A percentile compares a stretch with the other conserved stretches of the same genome.
Evolutionary conservation across 140 eudicot genomes (phyloP).

Genomic region (Senecio squalidus): DNA sequence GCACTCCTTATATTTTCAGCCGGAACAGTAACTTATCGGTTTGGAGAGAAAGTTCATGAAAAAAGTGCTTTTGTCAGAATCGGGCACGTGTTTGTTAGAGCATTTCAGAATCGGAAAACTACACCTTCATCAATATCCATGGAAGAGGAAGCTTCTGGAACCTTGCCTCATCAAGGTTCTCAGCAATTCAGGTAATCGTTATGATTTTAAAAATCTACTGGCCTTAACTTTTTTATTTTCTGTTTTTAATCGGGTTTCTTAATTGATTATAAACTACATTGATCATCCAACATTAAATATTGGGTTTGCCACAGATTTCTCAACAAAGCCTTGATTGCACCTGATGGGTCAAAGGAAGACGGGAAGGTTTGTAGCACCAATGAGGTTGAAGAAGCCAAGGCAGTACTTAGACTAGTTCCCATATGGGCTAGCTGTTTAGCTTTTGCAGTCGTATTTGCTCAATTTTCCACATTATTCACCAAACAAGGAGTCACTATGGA

Average conservation of each 20-base stretch:
- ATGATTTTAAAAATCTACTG: no score
- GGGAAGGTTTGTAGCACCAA: constrained; percentile 26
- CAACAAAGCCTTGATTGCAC: constrained; percentile 36
- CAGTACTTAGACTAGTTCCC: constrained; percentile 33
- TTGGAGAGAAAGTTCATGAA: constrained; percentile 28
- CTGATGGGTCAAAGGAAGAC: constrained; percentile 34
- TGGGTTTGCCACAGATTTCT: constrained; percentile 24
- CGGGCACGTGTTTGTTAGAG: constrained; percentile 38
- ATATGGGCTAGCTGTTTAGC: constrained; percentile 36
- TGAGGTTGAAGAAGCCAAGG: constrained; percentile 40
- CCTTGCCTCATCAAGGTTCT: constrained; percentile 35
- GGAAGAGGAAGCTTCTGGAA: constrained; percentile 44
- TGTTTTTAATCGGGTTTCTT: background rate
- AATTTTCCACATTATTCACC: constrained; percentile 41
- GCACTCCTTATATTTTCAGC: constrained; percentile 44
- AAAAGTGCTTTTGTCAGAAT: constrained; percentile 38
- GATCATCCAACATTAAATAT: background rate
- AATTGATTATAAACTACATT: background rate
- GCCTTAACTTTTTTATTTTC: background rate
- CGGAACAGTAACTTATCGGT: constrained; percentile 49
- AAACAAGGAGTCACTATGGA: constrained; percentile 53
- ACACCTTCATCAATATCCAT: constrained; percentile 27
- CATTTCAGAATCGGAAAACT: constrained; percentile 33
- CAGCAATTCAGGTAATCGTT: constrained; percentile 33
- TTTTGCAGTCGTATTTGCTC: constrained; percentile 40